Evolutionary conservation across 192 early-diverging fungal species (phyloP).

Genomic region (Podila verticillata): DNA sequence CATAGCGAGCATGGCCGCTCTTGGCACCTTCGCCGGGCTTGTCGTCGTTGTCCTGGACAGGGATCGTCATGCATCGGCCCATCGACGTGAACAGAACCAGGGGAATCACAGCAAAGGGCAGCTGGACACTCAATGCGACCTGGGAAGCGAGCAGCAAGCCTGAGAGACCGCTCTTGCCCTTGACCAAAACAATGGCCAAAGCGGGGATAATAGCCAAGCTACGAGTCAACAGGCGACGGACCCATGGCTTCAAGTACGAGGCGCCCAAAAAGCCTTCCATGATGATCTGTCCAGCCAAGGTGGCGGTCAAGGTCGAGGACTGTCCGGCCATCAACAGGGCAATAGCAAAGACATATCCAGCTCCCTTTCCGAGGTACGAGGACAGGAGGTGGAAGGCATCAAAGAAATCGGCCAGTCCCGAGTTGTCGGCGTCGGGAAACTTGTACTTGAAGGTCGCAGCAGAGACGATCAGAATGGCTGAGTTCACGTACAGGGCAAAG

Average conservation of each 20-base stretch:
- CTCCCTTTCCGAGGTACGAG: conserved; percentile 66
- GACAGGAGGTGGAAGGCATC: conserved; percentile 71
- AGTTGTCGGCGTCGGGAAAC: conserved; percentile 29
- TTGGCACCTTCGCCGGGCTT: conserved; percentile 30
- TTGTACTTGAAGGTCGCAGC: conserved; percentile 74
- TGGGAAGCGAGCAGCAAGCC: conserved; percentile 74
- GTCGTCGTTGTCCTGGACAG: conserved; percentile 29
- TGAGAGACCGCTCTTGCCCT: conserved; percentile 70
- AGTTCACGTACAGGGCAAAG: conserved; percentile 81
- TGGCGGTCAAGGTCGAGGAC: conserved; percentile 81
- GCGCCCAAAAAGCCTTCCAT: conserved; percentile 82
- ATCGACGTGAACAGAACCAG: conserved; percentile 73
- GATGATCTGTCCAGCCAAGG: conserved; percentile 86
- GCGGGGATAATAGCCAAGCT: conserved; percentile 78
- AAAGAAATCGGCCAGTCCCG: conserved; percentile 68
- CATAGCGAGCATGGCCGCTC: conserved; percentile 5
- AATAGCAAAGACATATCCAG: conserved; percentile 77
- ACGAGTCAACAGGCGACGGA: conserved; percentile 77
- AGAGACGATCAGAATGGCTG: conserved; percentile 82
- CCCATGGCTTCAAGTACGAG: conserved; percentile 67
- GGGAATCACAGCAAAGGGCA: conserved; percentile 87
- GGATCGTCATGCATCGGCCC: conserved; percentile 61
- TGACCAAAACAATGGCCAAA: conserved; percentile 69
- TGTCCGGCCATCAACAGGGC: conserved; percentile 83
- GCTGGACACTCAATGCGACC: conserved; percentile 80